Percentiles rank a stretch among this genome's conserved stretches.
phyloP scores from a whole-genome alignment of 164 flowering plant genomes.

The Warburgia ugandensis region DNA sequence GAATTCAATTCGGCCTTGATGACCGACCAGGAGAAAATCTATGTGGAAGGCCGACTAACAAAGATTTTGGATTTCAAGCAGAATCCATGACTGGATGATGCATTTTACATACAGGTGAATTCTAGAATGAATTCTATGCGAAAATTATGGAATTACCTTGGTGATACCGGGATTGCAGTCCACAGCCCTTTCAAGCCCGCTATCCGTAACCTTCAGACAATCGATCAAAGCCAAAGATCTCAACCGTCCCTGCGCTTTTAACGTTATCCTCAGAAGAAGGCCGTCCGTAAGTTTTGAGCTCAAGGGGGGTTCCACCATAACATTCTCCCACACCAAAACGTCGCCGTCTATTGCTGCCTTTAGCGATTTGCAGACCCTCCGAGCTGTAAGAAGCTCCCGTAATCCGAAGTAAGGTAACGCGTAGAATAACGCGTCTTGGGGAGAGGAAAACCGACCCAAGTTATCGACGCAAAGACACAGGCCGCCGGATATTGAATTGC shows the following conservation, averaged over 20 bases:
- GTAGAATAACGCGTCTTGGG: constrained; percentile 60
- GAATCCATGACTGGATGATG: no score
- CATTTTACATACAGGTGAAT: no score
- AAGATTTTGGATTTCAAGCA: no score
- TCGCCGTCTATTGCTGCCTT: constrained; percentile 50
- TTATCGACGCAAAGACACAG: background rate
- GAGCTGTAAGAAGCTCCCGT: constrained; percentile 46
- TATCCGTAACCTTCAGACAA: constrained; percentile 56
- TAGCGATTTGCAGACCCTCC: constrained; percentile 45
- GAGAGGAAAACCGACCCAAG: constrained; percentile 9
- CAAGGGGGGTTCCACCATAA: constrained; percentile 44
- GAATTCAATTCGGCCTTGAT: no score
- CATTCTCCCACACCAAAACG: constrained; percentile 45
- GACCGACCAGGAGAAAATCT: no score
- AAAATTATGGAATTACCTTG: no score
- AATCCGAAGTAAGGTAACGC: constrained; percentile 53
- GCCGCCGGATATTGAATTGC: background rate
- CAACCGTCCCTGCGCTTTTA: constrained; percentile 52
- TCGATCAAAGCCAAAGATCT: constrained; percentile 38
- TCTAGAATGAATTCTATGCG: no score
- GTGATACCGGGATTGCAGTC: constrained; percentile 40
- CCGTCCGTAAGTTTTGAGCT: constrained; percentile 34
- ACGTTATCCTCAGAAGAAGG: constrained; percentile 34
- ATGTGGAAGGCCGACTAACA: no score
- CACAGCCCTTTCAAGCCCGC: constrained; percentile 44